Evolutionary conservation across 2,329 filamentous ascomycete species (phyloP), one percentile per base, ranked within the genome.

Genomic region (Elsinoe perseae): DNA sequence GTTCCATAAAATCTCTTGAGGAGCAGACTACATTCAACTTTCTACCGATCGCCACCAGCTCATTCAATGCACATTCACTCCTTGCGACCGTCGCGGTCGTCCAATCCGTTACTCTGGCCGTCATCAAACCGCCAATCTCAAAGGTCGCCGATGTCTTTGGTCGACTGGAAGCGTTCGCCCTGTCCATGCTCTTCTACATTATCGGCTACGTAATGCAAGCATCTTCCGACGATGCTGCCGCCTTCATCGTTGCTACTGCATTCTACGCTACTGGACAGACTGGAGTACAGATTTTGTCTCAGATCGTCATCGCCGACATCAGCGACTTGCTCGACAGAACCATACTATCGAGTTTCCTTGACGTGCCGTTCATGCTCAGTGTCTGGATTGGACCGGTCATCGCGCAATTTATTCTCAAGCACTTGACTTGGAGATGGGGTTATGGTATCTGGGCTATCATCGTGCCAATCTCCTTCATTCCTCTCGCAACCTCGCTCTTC

Each of bases 31-130:
- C 82, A 1, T 77, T 75, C 54, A 78, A 81, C 7, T 71, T 87
- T 48, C 77, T 78, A 14, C 78, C 80, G 18, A 85, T 82, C 70
- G 82, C 85, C 25, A 86, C 84, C 1, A 86, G 82, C 57, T 75
- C 78, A 2, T 87, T 86, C 64, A 73, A 73, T 38, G 75, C 77
- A 50, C 85, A 87, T 64, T 84, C 83, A 12, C 73, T 87, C 32
- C 75, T 85, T 43, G 82, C 83, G n/a, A 85, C 82, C 0, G 80
- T 86, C 23, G 74, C 79, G 21, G 82, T 85, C 8, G 77, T 86
- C 6, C 80, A 84, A 59, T 78, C 80, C 62, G 80, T 85, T 3
- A 81, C 86, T 12, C 80, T 84, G 65, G 78, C 80, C 52, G 77
- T 83, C 50, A 77, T 82, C 63, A 82, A 83, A 61, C 77, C 80